phyloP scores from a whole-genome alignment of 2,329 filamentous ascomycete genomes.

The Fusarium verticillioides region DNA sequence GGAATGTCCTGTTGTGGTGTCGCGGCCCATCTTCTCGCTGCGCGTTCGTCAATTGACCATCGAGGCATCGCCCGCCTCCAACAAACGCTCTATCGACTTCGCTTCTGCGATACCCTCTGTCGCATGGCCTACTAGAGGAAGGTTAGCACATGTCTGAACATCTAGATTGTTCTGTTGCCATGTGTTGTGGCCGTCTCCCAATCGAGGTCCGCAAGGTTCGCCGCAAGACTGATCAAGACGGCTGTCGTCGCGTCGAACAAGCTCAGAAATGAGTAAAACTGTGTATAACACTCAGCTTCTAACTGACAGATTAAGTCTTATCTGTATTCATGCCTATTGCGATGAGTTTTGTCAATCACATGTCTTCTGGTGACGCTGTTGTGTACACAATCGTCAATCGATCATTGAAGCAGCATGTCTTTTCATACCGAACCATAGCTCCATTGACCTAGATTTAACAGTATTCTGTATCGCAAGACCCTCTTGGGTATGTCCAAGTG shows the following conservation, averaged over 20 bases:
- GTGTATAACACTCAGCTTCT: rapidly evolving
- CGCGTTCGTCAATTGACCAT: neutral
- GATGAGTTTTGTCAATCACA: rapidly evolving
- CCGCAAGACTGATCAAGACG: neutral
- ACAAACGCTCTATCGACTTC: neutral
- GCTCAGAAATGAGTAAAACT: rapidly evolving
- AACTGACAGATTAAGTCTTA: rapidly evolving
- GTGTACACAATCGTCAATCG: neutral
- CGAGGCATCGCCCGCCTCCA: neutral
- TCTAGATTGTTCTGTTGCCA: no score
- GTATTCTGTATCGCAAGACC: neutral
- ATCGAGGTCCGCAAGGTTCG: neutral
- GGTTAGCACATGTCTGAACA: rapidly evolving
- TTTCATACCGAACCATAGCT: rapidly evolving
- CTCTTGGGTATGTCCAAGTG: rapidly evolving
- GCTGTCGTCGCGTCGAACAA: rapidly evolving
- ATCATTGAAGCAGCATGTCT: neutral
- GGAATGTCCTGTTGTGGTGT: no score
- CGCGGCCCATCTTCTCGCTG: rapidly evolving
- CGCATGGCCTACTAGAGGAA: rapidly evolving
- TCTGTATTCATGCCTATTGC: rapidly evolving
- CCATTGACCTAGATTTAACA: rapidly evolving
- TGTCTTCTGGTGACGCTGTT: neutral
- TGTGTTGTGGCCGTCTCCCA: neutral
- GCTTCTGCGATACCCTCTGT: rapidly evolving